Percentiles rank a stretch among this genome's conserved stretches.
phyloP scores from a whole-genome alignment of 306 rosid species.

The Fragaria ananassa region DNA sequence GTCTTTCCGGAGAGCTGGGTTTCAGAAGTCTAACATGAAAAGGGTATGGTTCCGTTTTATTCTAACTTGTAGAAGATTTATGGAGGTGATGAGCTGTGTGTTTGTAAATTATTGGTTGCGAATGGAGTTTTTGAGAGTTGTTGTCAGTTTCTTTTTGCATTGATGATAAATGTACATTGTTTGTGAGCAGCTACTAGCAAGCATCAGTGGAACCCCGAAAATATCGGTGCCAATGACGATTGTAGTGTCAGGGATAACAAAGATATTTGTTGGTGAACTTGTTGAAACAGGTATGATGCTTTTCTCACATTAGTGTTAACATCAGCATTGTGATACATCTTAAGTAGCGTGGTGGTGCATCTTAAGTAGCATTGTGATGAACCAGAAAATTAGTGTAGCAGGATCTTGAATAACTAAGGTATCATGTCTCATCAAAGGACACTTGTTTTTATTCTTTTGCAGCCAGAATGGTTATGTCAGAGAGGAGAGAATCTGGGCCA shows the following conservation, averaged over 20 bases:
- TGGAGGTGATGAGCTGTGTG: background rate
- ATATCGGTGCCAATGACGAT: slow-evolving; percentile 86
- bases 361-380: background rate
- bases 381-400: background rate
- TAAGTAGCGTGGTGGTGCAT: background rate
- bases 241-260: slow-evolving; percentile 91
- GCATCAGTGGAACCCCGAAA: slow-evolving; percentile 84
- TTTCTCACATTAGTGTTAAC: background rate
- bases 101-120: background rate
- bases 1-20: slow-evolving; percentile 89
- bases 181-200: slow-evolving; percentile 59
- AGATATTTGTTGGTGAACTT: slow-evolving; percentile 88
- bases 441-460: slow-evolving; percentile 24
- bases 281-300: slow-evolving; percentile 71
- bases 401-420: background rate
- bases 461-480: slow-evolving; percentile 82
- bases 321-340: background rate
- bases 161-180: slow-evolving; percentile 1
- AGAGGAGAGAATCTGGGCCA: slow-evolving; percentile 88
- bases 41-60: slow-evolving; percentile 44
- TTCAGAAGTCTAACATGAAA: slow-evolving; percentile 89
- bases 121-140: background rate
- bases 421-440: background rate
- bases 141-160: background rate
- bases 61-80: background rate